Conservation (phyloP, 2,329 filamentous ascomycete species). For the Cercospora beticola region DNA sequence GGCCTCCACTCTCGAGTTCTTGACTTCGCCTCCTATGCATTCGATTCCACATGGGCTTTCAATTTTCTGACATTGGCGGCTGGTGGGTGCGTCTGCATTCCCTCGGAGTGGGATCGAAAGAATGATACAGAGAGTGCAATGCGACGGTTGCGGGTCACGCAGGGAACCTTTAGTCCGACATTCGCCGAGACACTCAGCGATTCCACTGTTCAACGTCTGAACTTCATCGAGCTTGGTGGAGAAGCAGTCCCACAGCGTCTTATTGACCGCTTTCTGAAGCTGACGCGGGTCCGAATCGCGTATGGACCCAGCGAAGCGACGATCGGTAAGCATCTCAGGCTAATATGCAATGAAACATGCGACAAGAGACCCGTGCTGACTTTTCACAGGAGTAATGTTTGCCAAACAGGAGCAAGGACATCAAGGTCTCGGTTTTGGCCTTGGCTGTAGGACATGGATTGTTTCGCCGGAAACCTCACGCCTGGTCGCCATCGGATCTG, state of each 20-base stretch:
- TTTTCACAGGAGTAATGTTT: not conserved
- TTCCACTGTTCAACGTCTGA: not conserved
- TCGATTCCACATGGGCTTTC: not conserved
- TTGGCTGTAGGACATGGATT: conserved; percentile 16
- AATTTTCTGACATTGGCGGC: not conserved
- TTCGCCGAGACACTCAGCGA: not conserved
- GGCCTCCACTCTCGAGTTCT: not conserved
- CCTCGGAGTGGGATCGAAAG: not conserved
- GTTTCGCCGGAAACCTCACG: conserved; percentile 14
- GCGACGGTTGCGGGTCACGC: not conserved
- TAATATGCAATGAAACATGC: not conserved
- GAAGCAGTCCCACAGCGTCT: conserved; percentile 11
- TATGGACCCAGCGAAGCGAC: conserved; percentile 2
- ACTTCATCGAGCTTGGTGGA: conserved; percentile 6
- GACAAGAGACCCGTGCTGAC: not conserved
- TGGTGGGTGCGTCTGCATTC: not conserved
- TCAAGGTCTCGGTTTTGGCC: not conserved
- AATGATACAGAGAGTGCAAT: not conserved
- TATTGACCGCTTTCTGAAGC: conserved; percentile 1
- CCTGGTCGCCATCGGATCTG: conserved; percentile 12
- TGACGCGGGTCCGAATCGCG: not conserved
- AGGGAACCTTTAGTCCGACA: not conserved
- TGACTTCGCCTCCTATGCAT: not conserved
- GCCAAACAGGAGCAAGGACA: conserved; percentile 5
- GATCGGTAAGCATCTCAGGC: not conserved